Evolutionary conservation across 1,284 basidiomycete species (phyloP).

Genomic region (Pseudozyma flocculosa): DNA sequence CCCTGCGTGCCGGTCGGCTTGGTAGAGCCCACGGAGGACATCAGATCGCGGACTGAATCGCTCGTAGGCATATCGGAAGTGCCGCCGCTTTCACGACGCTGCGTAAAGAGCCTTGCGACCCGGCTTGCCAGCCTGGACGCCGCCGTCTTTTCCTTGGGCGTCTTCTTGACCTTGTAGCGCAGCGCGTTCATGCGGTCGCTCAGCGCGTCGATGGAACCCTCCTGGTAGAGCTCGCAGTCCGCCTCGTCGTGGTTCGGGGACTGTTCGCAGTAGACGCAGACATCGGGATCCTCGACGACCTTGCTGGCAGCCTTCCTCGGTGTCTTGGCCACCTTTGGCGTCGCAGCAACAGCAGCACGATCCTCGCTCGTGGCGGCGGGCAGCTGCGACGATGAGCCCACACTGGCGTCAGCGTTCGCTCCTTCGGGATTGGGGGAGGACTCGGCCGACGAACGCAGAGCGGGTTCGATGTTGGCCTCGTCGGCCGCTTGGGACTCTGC

Average conservation of each 20-base stretch:
- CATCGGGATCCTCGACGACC: not conserved
- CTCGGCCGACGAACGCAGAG: too few species aligned
- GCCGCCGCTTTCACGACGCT: too few species aligned
- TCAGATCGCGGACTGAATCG: not conserved
- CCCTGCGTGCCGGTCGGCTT: too few species aligned
- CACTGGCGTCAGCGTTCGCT: not conserved
- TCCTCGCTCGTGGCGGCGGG: conserved; percentile 1
- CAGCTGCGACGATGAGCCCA: too few species aligned
- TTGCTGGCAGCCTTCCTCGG: not conserved
- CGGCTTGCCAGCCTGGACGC: not conserved
- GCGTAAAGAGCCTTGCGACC: not conserved
- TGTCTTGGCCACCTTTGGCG: conserved; percentile 5
- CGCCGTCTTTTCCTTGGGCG: not conserved
- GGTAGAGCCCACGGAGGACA: not conserved
- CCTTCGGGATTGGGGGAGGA: too few species aligned
- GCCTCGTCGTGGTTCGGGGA: conserved; percentile 10
- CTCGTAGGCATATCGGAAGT: not conserved
- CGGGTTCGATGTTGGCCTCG: too few species aligned
- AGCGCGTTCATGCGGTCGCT: conserved; percentile 4
- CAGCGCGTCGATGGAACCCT: conserved; percentile 17
- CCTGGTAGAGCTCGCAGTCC: conserved; percentile 12
- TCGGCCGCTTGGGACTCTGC: too few species aligned
- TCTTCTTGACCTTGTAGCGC: conserved; percentile 14
- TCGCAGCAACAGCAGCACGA: not conserved
- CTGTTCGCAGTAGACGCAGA: conserved; percentile 13